phyloP scores from a whole-genome alignment of 352 stramenopile genomes.

The Pythium biforme region DNA sequence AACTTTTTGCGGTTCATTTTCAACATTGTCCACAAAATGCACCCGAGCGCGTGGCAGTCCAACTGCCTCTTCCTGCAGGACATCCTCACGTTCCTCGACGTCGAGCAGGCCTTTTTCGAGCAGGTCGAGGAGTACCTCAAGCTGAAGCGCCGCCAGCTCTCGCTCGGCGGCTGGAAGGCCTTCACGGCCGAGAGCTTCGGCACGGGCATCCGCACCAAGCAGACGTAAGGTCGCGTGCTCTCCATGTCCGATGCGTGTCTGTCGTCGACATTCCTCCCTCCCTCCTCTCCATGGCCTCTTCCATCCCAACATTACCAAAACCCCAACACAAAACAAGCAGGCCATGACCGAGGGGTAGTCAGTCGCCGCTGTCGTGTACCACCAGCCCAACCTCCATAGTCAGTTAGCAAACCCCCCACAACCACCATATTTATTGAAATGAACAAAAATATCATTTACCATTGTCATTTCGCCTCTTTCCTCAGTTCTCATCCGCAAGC shows the following conservation, averaged over 20 bases:
- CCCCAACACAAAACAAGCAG: conserved; percentile 4
- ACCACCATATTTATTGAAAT: conserved; percentile 27
- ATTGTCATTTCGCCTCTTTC: not conserved
- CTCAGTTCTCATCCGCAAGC: not conserved
- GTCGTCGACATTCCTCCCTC: not conserved
- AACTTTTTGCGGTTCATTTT: conserved; percentile 84
- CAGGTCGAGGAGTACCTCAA: conserved; percentile 67
- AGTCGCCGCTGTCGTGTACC: conserved; percentile 23
- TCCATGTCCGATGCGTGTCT: not conserved
- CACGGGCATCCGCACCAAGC: conserved; percentile 56
- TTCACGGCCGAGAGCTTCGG: conserved; percentile 77
- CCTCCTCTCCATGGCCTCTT: not conserved
- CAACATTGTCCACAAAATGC: conserved; percentile 74
- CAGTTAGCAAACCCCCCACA: conserved; percentile 10
- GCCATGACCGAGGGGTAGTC: conserved; percentile 26
- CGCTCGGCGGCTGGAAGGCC: conserved; percentile 75
- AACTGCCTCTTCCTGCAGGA: conserved; percentile 82
- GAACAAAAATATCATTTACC: conserved; percentile 11
- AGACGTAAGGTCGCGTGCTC: conserved; percentile 3
- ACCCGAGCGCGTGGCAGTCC: conserved; percentile 56
- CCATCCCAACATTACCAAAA: conserved; percentile 1
- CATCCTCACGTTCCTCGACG: conserved; percentile 76
- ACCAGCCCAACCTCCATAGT: not conserved
- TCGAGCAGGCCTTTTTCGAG: conserved; percentile 69
- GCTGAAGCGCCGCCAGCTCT: conserved; percentile 64